phyloP scores from a whole-genome alignment of 2,329 filamentous ascomycete genomes.

The Plenodomus biglobosus region DNA sequence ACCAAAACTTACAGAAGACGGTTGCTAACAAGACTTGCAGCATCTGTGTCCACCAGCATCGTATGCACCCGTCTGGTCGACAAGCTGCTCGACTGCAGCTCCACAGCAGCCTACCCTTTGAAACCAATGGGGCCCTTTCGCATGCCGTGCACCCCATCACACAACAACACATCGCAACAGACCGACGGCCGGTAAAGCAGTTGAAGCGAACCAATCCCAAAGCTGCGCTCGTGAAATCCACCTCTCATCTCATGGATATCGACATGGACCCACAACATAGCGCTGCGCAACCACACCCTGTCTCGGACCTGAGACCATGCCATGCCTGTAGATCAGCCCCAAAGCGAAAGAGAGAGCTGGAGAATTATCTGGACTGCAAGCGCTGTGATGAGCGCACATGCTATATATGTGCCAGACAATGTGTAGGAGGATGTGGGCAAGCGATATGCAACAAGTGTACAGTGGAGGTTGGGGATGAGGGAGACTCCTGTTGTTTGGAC shows the following conservation, averaged over 20 bases:
- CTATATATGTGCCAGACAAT: slow-evolving; percentile 68
- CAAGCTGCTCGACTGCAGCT: slow-evolving; percentile 12
- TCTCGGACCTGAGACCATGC: slow-evolving; percentile 53
- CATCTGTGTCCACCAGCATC: slow-evolving; percentile 11
- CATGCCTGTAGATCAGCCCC: slow-evolving; percentile 69
- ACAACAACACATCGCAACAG: slow-evolving; percentile 13
- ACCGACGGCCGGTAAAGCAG: slow-evolving; percentile 37
- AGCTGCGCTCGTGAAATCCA: slow-evolving; percentile 25
- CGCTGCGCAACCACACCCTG: slow-evolving; percentile 6
- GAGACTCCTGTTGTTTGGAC: slow-evolving; percentile 67
- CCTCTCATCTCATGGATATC: slow-evolving; percentile 40
- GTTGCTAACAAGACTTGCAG: slow-evolving; percentile 6
- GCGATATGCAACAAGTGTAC: slow-evolving; percentile 69
- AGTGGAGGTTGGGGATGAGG: slow-evolving; percentile 64
- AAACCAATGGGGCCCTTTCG: slow-evolving; percentile 16
- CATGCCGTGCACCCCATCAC: slow-evolving; percentile 10
- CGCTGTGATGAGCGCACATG: slow-evolving; percentile 65
- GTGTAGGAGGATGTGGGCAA: slow-evolving; percentile 53
- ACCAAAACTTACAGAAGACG: not conserved
- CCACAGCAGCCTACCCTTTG: slow-evolving; percentile 14
- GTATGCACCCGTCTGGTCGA: slow-evolving; percentile 14
- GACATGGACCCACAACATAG: slow-evolving; percentile 16
- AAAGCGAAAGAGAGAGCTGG: slow-evolving; percentile 65
- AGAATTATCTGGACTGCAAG: slow-evolving; percentile 65
- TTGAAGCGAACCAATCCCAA: slow-evolving; percentile 29